A percentile compares a stretch with the other conserved stretches of the same genome.
phyloP scores from a whole-genome alignment of 2,329 filamentous ascomycete genomes.

The Emmonsiellopsis sp. region DNA sequence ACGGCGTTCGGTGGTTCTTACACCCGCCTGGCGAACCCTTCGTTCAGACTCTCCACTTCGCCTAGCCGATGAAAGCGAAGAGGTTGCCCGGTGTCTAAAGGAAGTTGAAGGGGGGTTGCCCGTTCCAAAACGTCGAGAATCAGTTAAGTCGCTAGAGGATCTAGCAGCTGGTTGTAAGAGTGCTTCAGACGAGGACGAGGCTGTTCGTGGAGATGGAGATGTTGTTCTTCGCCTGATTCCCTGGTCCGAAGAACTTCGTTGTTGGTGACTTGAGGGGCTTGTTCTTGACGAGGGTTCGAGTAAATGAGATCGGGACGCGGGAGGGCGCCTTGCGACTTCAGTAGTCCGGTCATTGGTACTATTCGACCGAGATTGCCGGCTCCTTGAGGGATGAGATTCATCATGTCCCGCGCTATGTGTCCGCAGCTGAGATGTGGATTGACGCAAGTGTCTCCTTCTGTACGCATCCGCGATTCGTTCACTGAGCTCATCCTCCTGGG shows the following conservation, averaged over 20 bases:
- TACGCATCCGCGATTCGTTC: slow-evolving; percentile 87
- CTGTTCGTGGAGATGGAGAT: slow-evolving; percentile 18
- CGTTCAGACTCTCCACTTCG: background rate
- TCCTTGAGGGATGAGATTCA: background rate
- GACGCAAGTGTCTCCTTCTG: slow-evolving; percentile 53
- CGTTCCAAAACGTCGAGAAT: slow-evolving; percentile 15
- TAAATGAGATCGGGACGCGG: slow-evolving; percentile 15
- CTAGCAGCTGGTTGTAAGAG: slow-evolving; percentile 39
- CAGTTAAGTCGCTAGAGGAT: slow-evolving; percentile 56
- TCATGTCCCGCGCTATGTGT: background rate
- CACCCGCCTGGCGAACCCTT: background rate
- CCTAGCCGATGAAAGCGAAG: background rate
- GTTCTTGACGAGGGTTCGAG: slow-evolving; percentile 10
- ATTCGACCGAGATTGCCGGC: background rate
- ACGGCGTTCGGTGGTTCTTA: background rate
- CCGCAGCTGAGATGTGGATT: slow-evolving; percentile 5
- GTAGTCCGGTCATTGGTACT: background rate
- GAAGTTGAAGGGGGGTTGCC: background rate
- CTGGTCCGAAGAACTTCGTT: slow-evolving; percentile 19
- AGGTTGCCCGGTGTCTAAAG: background rate
- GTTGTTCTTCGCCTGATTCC: slow-evolving; percentile 14
- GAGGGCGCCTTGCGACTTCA: slow-evolving; percentile 7
- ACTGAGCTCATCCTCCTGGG: slow-evolving; percentile 80
- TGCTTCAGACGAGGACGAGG: slow-evolving; percentile 21
- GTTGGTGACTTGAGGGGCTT: slow-evolving; percentile 6